Conservation (phyloP, 331 rosid genomes). For the Acacia pycnantha region DNA sequence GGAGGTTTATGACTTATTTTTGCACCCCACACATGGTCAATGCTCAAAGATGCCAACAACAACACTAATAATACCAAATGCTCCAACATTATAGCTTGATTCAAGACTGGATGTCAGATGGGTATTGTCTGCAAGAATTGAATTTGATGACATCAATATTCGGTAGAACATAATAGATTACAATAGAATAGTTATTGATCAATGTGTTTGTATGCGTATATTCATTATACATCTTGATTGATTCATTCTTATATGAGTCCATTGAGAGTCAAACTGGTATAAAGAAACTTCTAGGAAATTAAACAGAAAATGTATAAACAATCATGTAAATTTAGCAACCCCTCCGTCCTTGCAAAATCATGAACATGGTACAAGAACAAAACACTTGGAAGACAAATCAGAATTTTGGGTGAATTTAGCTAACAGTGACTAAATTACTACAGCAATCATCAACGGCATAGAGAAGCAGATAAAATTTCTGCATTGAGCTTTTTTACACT, state of each 20-base stretch:
- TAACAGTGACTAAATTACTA: neutral
- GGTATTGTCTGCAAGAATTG: constrained; percentile 50
- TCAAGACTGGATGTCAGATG: constrained; percentile 46
- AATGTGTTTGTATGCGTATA: neutral
- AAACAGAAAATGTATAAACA: neutral
- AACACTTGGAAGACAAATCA: neutral
- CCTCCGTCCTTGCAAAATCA: neutral
- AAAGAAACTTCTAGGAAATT: neutral
- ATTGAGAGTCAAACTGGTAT: neutral
- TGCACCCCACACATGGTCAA: constrained; percentile 29
- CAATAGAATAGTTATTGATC: neutral
- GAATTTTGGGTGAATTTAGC: neutral
- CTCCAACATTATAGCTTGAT: constrained; percentile 51
- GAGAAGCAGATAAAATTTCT: neutral
- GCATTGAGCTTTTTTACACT: neutral
- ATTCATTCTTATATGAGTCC: neutral
- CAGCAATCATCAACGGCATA: neutral
- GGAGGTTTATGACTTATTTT: constrained; percentile 49
- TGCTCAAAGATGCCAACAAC: constrained; percentile 36
- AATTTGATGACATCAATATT: constrained; percentile 32
- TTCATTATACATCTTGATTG: neutral
- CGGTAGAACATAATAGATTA: neutral
- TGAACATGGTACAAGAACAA: neutral
- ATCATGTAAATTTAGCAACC: neutral
- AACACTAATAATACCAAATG: constrained; percentile 35